Evolutionary conservation across 1,284 basidiomycete genomes (phyloP).

Genomic region (Puccinia sorghi): DNA sequence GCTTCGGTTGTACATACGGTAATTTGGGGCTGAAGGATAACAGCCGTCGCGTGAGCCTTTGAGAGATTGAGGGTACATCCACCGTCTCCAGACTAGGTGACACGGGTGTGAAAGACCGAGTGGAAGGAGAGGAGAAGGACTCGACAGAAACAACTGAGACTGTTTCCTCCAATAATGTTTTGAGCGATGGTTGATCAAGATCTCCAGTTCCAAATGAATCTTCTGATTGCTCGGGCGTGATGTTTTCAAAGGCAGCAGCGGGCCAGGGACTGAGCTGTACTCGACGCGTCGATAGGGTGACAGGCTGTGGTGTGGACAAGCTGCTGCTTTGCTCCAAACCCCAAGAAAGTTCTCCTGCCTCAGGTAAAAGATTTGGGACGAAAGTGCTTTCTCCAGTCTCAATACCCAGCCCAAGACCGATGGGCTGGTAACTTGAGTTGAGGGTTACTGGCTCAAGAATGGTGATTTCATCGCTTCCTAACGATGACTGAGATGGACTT

Average conservation of each 20-base stretch:
- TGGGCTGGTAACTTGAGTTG: slow-evolving; percentile 12
- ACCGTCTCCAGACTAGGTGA: not conserved
- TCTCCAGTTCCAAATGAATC: not conserved
- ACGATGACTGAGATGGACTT: not conserved
- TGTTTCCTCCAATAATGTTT: not conserved
- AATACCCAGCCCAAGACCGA: slow-evolving; percentile 45
- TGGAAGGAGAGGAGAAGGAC: not conserved
- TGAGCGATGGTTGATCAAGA: not conserved
- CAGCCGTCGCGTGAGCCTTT: slow-evolving; percentile 12
- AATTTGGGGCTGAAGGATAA: slow-evolving; percentile 8
- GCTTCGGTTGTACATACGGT: not conserved
- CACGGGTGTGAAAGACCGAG: not conserved
- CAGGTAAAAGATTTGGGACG: slow-evolving; percentile 14
- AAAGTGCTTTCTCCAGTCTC: slow-evolving; percentile 40
- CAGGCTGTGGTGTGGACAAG: not conserved
- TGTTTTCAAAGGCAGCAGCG: slow-evolving; percentile 3
- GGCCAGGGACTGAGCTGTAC: slow-evolving; percentile 12
- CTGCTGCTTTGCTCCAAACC: slow-evolving; percentile 1
- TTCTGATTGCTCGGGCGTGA: not conserved
- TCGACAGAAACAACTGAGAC: not conserved
- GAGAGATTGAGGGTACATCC: slow-evolving; percentile 13
- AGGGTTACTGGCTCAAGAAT: not conserved
- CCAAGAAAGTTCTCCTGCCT: not conserved
- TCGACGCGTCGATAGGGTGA: slow-evolving; percentile 14
- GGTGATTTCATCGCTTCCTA: not conserved